These are phyloP conservation scores for Fusarium clavum DNA, from an alignment of 2,329 filamentous ascomycete genomes.

Conservation along the genomic window DNA sequence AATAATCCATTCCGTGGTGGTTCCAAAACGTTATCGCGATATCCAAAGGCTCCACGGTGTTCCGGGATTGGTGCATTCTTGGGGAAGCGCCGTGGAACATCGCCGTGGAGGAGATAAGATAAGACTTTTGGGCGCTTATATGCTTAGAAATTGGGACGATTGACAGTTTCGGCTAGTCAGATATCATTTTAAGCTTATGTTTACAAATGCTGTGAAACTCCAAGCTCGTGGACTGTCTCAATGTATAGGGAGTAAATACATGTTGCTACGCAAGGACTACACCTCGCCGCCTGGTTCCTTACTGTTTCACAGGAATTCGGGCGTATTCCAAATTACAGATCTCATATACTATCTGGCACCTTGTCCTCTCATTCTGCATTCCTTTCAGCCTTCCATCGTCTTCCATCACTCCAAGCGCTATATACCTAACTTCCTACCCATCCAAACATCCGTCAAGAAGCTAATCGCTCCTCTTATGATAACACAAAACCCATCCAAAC, in stretches of 20 bases:
- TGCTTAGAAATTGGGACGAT: not conserved
- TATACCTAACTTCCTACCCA: too few species aligned
- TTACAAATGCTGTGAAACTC: not conserved
- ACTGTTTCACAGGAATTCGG: not conserved
- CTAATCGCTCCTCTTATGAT: slow-evolving; percentile 1
- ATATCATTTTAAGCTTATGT: not conserved
- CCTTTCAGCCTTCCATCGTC: too few species aligned
- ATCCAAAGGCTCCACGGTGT: not conserved
- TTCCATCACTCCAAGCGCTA: too few species aligned
- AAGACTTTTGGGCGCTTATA: too few species aligned
- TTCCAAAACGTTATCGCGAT: not conserved
- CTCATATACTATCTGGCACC: not conserved
- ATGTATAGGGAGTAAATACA: too few species aligned
- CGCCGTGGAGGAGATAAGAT: not conserved
- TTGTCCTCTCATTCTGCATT: not conserved
- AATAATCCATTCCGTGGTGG: not conserved
- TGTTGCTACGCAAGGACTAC: not conserved
- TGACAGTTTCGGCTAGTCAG: not conserved
- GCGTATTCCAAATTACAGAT: not conserved
- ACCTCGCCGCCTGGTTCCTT: not conserved
- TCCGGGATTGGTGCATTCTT: not conserved
- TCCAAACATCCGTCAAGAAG: too few species aligned
- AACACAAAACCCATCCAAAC: slow-evolving; percentile 31
- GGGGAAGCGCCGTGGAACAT: not conserved
- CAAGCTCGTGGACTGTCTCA: too few species aligned